Percentiles rank a stretch among this genome's conserved stretches.
Evolutionary conservation across 1,284 basidiomycete genomes (phyloP).

Genomic region (Apiotrichum sp.): DNA sequence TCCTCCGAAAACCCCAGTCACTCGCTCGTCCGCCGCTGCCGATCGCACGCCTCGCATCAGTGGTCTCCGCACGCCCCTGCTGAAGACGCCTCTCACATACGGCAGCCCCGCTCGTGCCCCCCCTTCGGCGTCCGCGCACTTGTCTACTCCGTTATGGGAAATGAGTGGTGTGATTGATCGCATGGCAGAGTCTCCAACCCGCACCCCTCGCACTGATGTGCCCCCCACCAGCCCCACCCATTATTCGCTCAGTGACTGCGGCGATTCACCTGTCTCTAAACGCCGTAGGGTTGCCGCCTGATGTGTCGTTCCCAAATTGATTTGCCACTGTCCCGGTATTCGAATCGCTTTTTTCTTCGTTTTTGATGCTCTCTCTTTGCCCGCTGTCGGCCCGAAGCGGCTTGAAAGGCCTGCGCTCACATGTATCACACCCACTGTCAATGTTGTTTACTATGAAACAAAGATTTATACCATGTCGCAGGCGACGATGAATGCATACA

Average conservation of each 20-base stretch:
- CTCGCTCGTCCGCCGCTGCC: conserved; percentile 36
- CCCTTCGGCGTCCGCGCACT: conserved; percentile 17
- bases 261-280: conserved; percentile 19
- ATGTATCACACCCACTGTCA: no score
- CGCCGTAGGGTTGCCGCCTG: conserved; percentile 13
- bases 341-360: not conserved
- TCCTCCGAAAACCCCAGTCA: conserved; percentile 40
- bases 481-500: no score
- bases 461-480: no score
- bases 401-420: no score
- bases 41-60: conserved; percentile 21
- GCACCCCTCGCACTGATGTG: conserved; percentile 23
- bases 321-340: no score
- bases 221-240: conserved; percentile 36
- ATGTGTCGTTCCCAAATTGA: not conserved
- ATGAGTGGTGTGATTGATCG: conserved; percentile 34
- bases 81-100: conserved; percentile 31
- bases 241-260: conserved; percentile 23
- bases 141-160: conserved; percentile 43
- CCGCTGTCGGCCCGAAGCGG: no score
- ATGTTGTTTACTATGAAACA: no score
- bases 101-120: conserved; percentile 24
- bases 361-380: not conserved
- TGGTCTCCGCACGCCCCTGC: conserved; percentile 25
- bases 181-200: conserved; percentile 22